Conservation (phyloP, 768 basidiomycete species). For the Infundibulicybe gibba region DNA sequence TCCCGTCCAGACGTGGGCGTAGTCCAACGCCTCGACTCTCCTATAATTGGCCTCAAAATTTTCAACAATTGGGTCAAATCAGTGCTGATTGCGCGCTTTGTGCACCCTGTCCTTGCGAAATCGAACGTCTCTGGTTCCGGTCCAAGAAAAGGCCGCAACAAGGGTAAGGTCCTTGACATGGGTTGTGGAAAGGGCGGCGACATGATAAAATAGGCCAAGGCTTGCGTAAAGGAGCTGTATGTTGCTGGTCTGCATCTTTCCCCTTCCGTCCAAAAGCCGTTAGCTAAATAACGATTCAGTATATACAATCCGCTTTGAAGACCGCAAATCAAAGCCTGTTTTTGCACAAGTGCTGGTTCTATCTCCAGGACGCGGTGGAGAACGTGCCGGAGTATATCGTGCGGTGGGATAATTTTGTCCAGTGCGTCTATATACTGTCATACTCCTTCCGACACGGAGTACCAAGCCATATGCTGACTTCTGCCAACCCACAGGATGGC, state of each 20-base stretch:
- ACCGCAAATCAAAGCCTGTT: slow-evolving; percentile 52
- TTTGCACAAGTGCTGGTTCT: slow-evolving; percentile 94
- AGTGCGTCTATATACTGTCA: slow-evolving; percentile 55
- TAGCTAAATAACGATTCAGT: slow-evolving; percentile 45
- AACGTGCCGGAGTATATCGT: slow-evolving; percentile 98
- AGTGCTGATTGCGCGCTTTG: slow-evolving; percentile 89
- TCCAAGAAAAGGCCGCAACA: slow-evolving; percentile 25
- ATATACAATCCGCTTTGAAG: slow-evolving; percentile 85
- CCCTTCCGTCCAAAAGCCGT: background rate
- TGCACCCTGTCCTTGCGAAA: slow-evolving; percentile 60
- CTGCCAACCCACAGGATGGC: slow-evolving; percentile 60
- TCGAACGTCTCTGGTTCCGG: slow-evolving; percentile 19
- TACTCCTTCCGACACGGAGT: background rate
- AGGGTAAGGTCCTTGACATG: slow-evolving; percentile 88
- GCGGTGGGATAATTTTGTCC: slow-evolving; percentile 89
- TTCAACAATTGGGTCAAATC: slow-evolving; percentile 99
- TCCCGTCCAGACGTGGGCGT: slow-evolving; percentile 89
- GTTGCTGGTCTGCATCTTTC: slow-evolving; percentile 60
- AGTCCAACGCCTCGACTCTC: slow-evolving; percentile 78
- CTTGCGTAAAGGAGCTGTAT: slow-evolving; percentile 72
- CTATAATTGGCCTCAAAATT: slow-evolving; percentile 93
- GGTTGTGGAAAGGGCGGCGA: slow-evolving; percentile 99
- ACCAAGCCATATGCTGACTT: background rate
- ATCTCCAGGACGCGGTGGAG: slow-evolving; percentile 91
- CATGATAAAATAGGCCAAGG: slow-evolving; percentile 92